Evolutionary conservation across 768 basidiomycete species (phyloP).

Genomic region (Amanita pseudoporphyria): DNA sequence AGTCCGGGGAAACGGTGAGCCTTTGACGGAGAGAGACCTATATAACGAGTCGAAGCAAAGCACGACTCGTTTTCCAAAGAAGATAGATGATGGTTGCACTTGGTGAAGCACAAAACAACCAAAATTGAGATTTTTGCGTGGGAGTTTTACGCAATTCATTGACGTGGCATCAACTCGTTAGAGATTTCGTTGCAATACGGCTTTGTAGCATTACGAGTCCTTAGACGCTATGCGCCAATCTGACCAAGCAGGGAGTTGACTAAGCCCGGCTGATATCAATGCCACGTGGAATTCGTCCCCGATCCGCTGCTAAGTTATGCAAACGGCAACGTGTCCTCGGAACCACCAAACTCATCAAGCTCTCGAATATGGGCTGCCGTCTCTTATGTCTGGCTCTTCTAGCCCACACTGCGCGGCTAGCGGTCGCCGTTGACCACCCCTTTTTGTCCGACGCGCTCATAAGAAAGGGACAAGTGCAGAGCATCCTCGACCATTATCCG

Average conservation of each 20-base stretch:
- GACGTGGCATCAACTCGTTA: slow-evolving; percentile 26
- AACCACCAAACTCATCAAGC: neutral
- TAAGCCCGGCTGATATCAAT: too few species aligned
- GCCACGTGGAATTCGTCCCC: neutral
- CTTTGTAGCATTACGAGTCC: too few species aligned
- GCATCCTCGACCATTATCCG: slow-evolving; percentile 65
- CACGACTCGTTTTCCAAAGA: slow-evolving; percentile 19
- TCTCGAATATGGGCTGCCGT: slow-evolving; percentile 13
- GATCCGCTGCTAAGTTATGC: neutral
- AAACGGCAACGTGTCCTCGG: neutral
- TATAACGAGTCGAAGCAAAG: slow-evolving; percentile 21
- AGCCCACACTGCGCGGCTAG: slow-evolving; percentile 15
- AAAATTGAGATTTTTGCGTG: slow-evolving; percentile 21
- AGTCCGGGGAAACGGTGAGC: slow-evolving; percentile 58
- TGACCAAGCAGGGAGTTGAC: neutral
- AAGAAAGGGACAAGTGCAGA: slow-evolving; percentile 53
- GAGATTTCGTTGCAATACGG: neutral
- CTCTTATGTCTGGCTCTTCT: slow-evolving; percentile 15
- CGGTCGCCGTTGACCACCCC: slow-evolving; percentile 27
- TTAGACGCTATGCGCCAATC: too few species aligned
- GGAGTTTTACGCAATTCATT: slow-evolving; percentile 20
- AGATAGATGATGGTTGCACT: slow-evolving; percentile 13
- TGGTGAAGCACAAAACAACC: slow-evolving; percentile 18
- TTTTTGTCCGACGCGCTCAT: slow-evolving; percentile 48
- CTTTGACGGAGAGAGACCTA: slow-evolving; percentile 54